Evolutionary conservation across 2,329 filamentous ascomycete species (phyloP), one percentile per base, ranked within the genome.

Genomic region (Alternaria hordeiaustralica): DNA sequence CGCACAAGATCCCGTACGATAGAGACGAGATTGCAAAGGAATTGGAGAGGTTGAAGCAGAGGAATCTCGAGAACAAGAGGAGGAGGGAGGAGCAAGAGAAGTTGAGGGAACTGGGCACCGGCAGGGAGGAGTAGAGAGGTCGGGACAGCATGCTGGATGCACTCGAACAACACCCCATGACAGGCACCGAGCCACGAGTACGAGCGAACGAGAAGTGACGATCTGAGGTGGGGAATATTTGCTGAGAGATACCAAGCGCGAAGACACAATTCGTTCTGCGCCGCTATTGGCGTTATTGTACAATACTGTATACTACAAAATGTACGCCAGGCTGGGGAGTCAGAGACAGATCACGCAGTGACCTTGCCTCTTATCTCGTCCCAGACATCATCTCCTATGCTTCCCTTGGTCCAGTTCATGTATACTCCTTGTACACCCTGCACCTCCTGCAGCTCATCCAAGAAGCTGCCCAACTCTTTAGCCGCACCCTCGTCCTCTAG

Each of bases 11-110:
- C 49, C 93, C 93, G 2, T 88, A 88, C 63, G 92, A 96, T 71
- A 85, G 86, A 67, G 92, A 96, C 59, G 93, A 96, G 81, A 96
- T 99, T 75, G 87, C 90, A 61, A 87, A 87, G 66, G 96, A 99
- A 83, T 84, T 96, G 70, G 86, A 92, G 77, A 85, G 92, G 68
- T 85, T 96, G 78, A 89, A 87, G 78, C 82, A 78, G 69, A 80
- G 75, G 68, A 83, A 80, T 57, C 61, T 85, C 67, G 82, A 81
- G 57, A 79, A 82, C 57, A 82, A 85, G 67, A 83, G 84, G 71
- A 78, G 77, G 73, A 81, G 85, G 65, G 75, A 85, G 75, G 79
- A 81, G 65, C 72, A 78, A 60, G 78, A 83, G 65, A 65, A 68
- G 66, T 58, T 66, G 65, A 64, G 65, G 56, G 69, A 67, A 28